Evolutionary conservation across 768 basidiomycete species (phyloP).

Genomic region (Suillus fuscotomentosus): DNA sequence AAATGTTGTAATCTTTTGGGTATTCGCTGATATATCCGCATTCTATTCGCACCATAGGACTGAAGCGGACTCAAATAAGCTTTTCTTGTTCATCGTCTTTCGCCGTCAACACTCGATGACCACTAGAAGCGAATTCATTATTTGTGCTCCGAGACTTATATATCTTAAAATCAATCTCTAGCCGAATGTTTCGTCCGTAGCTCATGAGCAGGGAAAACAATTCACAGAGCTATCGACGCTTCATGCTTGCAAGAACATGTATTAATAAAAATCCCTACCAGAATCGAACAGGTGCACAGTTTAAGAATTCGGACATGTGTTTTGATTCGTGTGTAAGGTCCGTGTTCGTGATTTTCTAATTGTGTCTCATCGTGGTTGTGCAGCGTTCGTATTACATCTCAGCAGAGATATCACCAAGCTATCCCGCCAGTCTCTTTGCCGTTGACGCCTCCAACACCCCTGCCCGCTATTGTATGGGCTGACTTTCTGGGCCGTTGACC

Average conservation of each 20-base stretch:
- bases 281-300: not conserved
- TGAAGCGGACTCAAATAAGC: not conserved
- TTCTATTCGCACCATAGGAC: too few relatives aligned
- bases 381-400: constrained; percentile 67
- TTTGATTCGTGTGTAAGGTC: constrained; percentile 37
- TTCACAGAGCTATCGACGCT: not conserved
- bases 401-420: constrained; percentile 50
- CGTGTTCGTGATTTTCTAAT: not conserved
- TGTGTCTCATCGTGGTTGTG: not conserved
- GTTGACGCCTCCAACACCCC: constrained; percentile 72
- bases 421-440: constrained; percentile 59
- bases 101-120: not conserved
- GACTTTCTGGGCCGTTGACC: constrained; percentile 59
- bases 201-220: not conserved
- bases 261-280: not conserved
- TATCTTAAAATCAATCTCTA: not conserved
- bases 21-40: not conserved
- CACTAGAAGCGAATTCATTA: not conserved
- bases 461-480: constrained; percentile 61
- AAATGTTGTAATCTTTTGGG: constrained; percentile 7
- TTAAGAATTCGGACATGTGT: not conserved
- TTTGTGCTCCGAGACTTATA: not conserved
- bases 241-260: not conserved
- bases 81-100: not conserved
- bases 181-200: not conserved